Percentiles rank a stretch among this genome's conserved stretches.
Evolutionary conservation across 1,284 basidiomycete species (phyloP).

Genomic region (Ustilago shanxiensis): DNA sequence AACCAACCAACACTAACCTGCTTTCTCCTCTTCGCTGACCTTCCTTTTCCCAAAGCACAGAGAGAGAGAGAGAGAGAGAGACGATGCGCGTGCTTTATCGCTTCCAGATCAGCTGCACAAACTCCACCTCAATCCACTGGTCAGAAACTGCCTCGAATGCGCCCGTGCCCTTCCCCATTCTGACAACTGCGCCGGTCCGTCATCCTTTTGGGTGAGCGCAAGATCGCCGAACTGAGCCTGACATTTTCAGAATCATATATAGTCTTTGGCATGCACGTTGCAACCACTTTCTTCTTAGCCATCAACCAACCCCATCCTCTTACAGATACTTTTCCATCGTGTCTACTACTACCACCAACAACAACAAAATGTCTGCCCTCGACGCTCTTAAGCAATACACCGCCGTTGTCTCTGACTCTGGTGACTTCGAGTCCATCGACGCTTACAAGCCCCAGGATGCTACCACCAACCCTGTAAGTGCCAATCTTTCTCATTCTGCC

Average conservation of each 20-base stretch:
- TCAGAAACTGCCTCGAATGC: too few species aligned
- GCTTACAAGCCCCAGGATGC: conserved; percentile 70
- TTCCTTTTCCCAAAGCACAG: neutral
- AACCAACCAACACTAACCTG: neutral
- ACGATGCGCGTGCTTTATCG: neutral
- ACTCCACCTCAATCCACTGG: neutral
- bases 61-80: too few species aligned
- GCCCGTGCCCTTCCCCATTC: neutral
- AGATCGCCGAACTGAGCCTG: conserved; percentile 8
- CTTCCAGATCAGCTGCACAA: conserved; percentile 7
- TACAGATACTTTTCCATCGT: conserved; percentile 4
- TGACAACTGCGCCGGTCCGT: neutral
- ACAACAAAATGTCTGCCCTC: conserved; percentile 62
- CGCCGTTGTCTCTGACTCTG: conserved; percentile 69
- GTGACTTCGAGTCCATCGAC: conserved; percentile 69
- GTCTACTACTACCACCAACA: conserved; percentile 5
- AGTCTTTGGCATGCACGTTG: neutral
- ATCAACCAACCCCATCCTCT: neutral
- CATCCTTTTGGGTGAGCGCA: neutral
- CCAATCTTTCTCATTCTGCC: neutral
- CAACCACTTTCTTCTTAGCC: neutral
- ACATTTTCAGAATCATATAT: conserved; percentile 5
- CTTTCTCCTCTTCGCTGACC: neutral
- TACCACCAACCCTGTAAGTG: conserved; percentile 68
- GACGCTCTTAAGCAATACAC: conserved; percentile 69